Evolutionary conservation across 805 yeast genomes (phyloP), one percentile per base, ranked within the genome.

Genomic region (Saturnispora galanensis): DNA sequence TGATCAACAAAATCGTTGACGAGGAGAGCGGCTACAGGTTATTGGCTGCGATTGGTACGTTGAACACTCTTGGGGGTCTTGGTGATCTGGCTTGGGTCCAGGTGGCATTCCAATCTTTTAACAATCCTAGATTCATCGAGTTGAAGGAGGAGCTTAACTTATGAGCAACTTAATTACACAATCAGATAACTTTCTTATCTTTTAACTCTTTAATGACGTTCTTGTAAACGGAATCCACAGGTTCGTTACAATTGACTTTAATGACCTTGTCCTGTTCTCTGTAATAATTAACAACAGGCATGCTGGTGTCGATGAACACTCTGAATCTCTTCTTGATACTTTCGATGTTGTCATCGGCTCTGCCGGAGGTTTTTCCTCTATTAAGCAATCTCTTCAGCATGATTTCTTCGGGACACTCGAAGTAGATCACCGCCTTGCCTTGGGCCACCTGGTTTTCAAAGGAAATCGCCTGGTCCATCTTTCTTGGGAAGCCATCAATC

Each of bases 381-480:
- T 87, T 84, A 48, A 90, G 67, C 50, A 90, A 72, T 62, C 98
- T 79, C 52, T 75, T 66, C 52, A 88, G 70, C 97, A 90, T 89
- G 44, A 86, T 84, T 35, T 66, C 58, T 62, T 84, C 93, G 1
- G 90, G 85, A 62, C 94, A 84, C 52, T 84, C 88, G 57, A 84
- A 84, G 64, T 81, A 84, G 35, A 84, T 67, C 2, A 84, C 78
- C 64, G 82, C 76, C 21, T 77, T 69, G 50, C 85, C 81, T 62
- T 72, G 81, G 56, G 79, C 93, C 55, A 79, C 62, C 58, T 77
- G 69, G 34, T 83, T 77, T 66, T 90, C 97, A 61, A 90, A 90
- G n/a, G 90, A 84, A 35, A 83, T 48, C 0, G 97, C 97, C 69
- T 90, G 98, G 65, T 93, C 97, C 97, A 93, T 90, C 62, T 89